Evolutionary conservation across 306 rosid species (phyloP).

Genomic region (Glycine tomentella): DNA sequence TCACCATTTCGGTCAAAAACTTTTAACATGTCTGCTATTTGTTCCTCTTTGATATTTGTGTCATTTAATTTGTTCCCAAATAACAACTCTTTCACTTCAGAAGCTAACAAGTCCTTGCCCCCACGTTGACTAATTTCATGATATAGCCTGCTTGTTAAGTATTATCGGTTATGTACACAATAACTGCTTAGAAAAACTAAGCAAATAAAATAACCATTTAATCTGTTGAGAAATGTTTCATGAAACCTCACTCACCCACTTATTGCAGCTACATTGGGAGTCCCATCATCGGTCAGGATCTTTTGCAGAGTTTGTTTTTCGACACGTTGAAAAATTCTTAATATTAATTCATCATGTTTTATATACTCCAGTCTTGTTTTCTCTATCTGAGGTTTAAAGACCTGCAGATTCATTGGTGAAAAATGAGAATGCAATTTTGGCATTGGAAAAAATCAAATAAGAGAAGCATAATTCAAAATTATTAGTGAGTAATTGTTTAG

Average conservation of each 20-base stretch:
- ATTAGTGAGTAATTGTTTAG: not conserved
- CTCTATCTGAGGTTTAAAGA: slow-evolving; percentile 60
- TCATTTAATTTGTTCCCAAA: slow-evolving; percentile 47
- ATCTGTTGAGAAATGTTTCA: slow-evolving; percentile 9
- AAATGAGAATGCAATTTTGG: not conserved
- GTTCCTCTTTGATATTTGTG: slow-evolving; percentile 48
- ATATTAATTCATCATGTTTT: slow-evolving; percentile 54
- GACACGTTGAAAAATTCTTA: slow-evolving; percentile 57
- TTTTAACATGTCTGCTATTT: slow-evolving; percentile 53
- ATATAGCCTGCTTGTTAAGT: slow-evolving; percentile 53
- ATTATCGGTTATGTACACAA: not conserved
- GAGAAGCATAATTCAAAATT: not conserved
- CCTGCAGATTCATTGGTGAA: slow-evolving; percentile 40
- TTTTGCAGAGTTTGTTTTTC: slow-evolving; percentile 61
- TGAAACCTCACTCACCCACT: slow-evolving; percentile 52
- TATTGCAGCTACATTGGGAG: slow-evolving; percentile 57
- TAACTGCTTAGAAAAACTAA: not conserved
- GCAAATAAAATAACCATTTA: slow-evolving; percentile 4
- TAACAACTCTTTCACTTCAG: slow-evolving; percentile 55
- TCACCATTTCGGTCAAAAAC: slow-evolving; percentile 60
- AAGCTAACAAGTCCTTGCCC: slow-evolving; percentile 44
- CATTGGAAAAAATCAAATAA: slow-evolving; percentile 1
- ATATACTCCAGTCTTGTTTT: slow-evolving; percentile 58
- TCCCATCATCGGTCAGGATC: slow-evolving; percentile 59
- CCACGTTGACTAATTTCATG: slow-evolving; percentile 59